phyloP scores from a whole-genome alignment of 108 stramenopile species.

The Pseudonitzschia pungens region DNA sequence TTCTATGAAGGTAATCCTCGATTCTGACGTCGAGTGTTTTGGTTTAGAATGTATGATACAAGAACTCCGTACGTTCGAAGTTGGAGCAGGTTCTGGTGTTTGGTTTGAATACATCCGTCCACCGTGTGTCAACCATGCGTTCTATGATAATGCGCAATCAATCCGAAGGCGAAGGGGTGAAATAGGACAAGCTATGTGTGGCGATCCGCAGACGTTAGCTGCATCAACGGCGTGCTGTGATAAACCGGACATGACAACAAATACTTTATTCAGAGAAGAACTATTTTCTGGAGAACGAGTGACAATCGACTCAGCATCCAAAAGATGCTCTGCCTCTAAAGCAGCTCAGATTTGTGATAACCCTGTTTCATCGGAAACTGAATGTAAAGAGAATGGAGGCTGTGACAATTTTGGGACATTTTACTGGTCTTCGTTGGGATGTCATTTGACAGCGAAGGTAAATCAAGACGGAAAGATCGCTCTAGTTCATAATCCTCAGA shows the following conservation, averaged over 20 bases:
- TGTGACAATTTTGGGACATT: slow-evolving; percentile 9
- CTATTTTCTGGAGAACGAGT: neutral
- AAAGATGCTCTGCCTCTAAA: slow-evolving; percentile 41
- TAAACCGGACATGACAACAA: neutral
- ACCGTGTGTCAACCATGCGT: slow-evolving; percentile 61
- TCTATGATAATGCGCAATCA: slow-evolving; percentile 51
- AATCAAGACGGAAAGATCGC: slow-evolving; percentile 55
- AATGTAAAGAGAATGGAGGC: neutral
- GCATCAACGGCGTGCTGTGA: slow-evolving; percentile 31
- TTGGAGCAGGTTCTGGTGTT: slow-evolving; percentile 31
- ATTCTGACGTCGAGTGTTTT: slow-evolving; percentile 40
- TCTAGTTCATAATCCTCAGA: slow-evolving; percentile 51
- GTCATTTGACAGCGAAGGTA: slow-evolving; percentile 54
- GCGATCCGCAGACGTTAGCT: slow-evolving; percentile 21
- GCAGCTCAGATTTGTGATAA: slow-evolving; percentile 28
- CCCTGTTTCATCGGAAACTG: neutral
- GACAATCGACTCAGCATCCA: slow-evolving; percentile 38
- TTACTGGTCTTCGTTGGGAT: slow-evolving; percentile 50
- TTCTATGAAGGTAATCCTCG: slow-evolving; percentile 39
- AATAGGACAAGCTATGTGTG: slow-evolving; percentile 24
- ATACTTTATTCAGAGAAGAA: neutral
- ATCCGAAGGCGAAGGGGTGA: slow-evolving; percentile 25
- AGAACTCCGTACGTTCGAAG: slow-evolving; percentile 52
- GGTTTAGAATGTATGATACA: slow-evolving; percentile 60
- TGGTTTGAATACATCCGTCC: slow-evolving; percentile 65